phyloP scores from a whole-genome alignment of 2,329 filamentous ascomycete genomes.

The Helotiales sp. region DNA sequence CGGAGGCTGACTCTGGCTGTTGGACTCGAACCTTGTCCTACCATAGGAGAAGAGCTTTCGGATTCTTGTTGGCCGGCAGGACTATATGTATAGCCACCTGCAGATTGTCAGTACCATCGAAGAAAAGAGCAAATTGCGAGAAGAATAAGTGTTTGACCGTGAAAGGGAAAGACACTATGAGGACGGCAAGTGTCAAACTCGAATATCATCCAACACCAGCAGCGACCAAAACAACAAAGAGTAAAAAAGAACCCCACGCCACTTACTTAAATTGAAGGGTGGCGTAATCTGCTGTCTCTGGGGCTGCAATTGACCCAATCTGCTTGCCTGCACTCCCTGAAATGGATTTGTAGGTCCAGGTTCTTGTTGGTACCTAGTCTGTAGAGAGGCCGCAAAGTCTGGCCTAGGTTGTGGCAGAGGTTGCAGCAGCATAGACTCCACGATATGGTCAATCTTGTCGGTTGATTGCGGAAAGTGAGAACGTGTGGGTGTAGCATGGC shows the following conservation, averaged over 20 bases:
- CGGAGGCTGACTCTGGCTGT: slow-evolving; percentile 29
- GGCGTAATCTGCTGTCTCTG: slow-evolving; percentile 31
- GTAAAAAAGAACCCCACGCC: not conserved
- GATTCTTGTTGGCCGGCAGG: slow-evolving; percentile 10
- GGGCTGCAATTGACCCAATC: slow-evolving; percentile 24
- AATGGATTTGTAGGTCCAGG: slow-evolving; percentile 14
- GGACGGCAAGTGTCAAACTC: not conserved
- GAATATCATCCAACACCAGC: not conserved
- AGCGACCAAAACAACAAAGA: not conserved
- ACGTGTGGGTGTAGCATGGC: slow-evolving; percentile 5
- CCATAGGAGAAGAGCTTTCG: slow-evolving; percentile 23
- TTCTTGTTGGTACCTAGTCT: not conserved
- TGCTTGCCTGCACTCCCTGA: slow-evolving; percentile 15
- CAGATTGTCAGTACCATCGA: slow-evolving; percentile 15
- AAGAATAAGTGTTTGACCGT: too few relatives aligned
- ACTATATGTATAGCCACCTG: slow-evolving; percentile 26
- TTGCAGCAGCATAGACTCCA: slow-evolving; percentile 27
- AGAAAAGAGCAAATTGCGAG: not conserved
- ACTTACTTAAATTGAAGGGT: slow-evolving; percentile 32
- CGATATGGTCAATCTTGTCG: slow-evolving; percentile 24
- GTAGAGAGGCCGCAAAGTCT: not conserved
- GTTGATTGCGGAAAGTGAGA: slow-evolving; percentile 4
- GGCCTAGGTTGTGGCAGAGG: slow-evolving; percentile 10
- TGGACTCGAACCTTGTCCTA: slow-evolving; percentile 29
- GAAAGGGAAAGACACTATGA: not conserved